Conservation (phyloP, 2,329 filamentous ascomycete genomes). For the Penicillium griseofulvum region DNA sequence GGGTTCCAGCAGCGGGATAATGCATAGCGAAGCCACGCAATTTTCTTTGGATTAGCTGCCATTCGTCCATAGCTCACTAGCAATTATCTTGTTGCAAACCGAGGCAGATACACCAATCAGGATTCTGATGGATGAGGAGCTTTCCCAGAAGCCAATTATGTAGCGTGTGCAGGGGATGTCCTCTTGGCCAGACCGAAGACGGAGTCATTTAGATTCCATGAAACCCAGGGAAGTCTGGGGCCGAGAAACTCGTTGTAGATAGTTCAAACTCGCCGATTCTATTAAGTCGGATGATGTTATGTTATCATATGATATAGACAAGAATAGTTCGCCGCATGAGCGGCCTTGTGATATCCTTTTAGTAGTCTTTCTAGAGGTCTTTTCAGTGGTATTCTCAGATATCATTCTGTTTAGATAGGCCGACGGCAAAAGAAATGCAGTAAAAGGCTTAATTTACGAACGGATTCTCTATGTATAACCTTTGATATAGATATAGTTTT, state of each 20-base stretch:
- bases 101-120: background rate
- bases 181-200: background rate
- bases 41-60: background rate
- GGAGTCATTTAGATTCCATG: background rate
- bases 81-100: background rate
- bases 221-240: constrained; percentile 2
- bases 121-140: background rate
- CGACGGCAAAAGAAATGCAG: too few relatives aligned
- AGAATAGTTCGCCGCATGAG: too few relatives aligned
- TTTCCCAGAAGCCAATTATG: background rate
- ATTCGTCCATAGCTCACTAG: background rate
- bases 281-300: background rate
- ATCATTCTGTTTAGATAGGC: too few relatives aligned
- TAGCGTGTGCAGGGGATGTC: background rate
- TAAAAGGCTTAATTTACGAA: too few relatives aligned
- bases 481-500: background rate
- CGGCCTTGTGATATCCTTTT: too few relatives aligned
- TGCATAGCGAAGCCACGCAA: background rate
- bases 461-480: too few relatives aligned
- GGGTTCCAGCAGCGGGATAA: background rate
- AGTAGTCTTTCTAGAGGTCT: too few relatives aligned
- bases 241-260: background rate
- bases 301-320: background rate
- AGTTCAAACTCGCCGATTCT: background rate
- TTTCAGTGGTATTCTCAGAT: too few relatives aligned